Evolutionary conservation across 768 basidiomycete genomes (phyloP), one percentile per base, ranked within the genome.

Genomic region (Suillus subalutaceus): DNA sequence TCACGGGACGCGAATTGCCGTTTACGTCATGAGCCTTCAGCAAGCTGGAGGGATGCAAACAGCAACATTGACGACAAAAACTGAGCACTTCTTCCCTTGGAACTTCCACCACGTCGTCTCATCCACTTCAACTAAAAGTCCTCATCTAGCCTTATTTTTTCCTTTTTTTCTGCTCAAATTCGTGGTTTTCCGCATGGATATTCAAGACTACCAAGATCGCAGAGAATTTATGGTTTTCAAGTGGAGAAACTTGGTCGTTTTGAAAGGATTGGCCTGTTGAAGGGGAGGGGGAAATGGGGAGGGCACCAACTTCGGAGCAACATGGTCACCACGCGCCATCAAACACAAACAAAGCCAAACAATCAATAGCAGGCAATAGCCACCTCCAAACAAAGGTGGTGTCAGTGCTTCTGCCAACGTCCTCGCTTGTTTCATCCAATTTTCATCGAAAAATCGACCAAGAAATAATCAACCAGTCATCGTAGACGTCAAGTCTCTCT

Each of bases 371-470:
- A 77, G 64, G 4, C 43, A 65, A 76, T 70, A 44, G 75, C 75
- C 75, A 76, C 75, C 8, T n/a, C 35, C 70, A 77, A 76, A 76
- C 77, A 76, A 75, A 72, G 73, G 70, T 70, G 62, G 67, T 69
- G 66, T 66, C 30, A 63, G 66, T 68, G 63, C 69, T 68, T 73
- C 65, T 67, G 69, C 64, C 68, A 70, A 67, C 65, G 69, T 60
- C 30, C 66, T 23, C 16, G 52, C 61, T 55, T 44, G 52, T 62
- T 37, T 41, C 30, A 38, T 40, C 55, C 37, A 43, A 16, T 37
- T 40, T 37, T 40, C 38, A 56, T 56, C 20, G 26, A 30, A 38
- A 32, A 35, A 38, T 41, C 38, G 13, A 20, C n/a, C 37, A 52
- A 66, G 9, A 37, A 15, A 61, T 20, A 23, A 63, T 41, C 8